Percentiles rank a stretch among this genome's conserved stretches.
Evolutionary conservation across 371 early-diverging fungal species (phyloP).

Genomic region (Mucor plumbeus): DNA sequence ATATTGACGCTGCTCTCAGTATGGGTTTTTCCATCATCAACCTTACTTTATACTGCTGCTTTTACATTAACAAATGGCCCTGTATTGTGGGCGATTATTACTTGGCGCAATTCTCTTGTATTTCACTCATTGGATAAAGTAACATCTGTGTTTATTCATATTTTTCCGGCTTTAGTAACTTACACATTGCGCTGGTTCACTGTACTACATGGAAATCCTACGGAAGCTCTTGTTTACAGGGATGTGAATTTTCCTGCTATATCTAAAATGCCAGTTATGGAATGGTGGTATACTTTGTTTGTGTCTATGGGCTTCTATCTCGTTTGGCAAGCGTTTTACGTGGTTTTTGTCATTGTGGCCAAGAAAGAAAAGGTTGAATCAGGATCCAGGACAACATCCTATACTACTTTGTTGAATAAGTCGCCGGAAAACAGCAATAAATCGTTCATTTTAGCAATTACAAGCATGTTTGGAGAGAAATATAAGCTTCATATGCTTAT

Average conservation of each 20-base stretch:
- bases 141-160: conserved; percentile 75
- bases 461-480: conserved; percentile 56
- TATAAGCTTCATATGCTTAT: conserved; percentile 70
- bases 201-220: conserved; percentile 31
- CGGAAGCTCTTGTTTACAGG: conserved; percentile 33
- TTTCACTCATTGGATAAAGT: conserved; percentile 77
- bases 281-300: conserved; percentile 44
- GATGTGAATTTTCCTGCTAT: conserved; percentile 53
- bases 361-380: conserved; percentile 67
- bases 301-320: conserved; percentile 59
- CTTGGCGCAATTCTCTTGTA: conserved; percentile 73
- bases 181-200: conserved; percentile 70
- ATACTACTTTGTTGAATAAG: conserved; percentile 68
- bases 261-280: conserved; percentile 19
- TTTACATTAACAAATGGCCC: conserved; percentile 69
- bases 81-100: conserved; percentile 72
- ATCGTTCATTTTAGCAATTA: conserved; percentile 53
- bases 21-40: conserved; percentile 56
- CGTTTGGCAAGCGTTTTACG: conserved; percentile 74
- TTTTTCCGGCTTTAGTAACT: conserved; percentile 67
- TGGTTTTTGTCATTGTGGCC: conserved; percentile 63
- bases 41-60: conserved; percentile 54
- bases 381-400: conserved; percentile 66
- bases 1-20: conserved; percentile 59
- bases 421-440: conserved; percentile 36